Conservation (phyloP, 2,329 filamentous ascomycete species). For the Neonectria punicea region DNA sequence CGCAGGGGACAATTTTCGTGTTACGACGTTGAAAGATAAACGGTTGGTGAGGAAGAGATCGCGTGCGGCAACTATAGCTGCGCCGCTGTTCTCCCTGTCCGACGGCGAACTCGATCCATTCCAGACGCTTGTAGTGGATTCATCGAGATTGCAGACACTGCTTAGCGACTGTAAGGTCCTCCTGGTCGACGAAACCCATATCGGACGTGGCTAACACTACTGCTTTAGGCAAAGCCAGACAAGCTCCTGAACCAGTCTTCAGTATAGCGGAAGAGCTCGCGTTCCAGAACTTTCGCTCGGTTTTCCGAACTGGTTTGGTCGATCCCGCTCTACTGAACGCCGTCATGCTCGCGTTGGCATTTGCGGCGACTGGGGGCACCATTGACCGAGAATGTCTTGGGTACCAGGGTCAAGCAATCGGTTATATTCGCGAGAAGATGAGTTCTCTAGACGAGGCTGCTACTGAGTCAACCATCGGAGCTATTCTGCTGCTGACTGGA, state of each 20-base stretch:
- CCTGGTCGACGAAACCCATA: no score
- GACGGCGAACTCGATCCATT: slow-evolving; percentile 23
- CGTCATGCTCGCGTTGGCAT: slow-evolving; percentile 52
- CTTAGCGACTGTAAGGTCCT: slow-evolving; percentile 23
- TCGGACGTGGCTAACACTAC: fast-evolving
- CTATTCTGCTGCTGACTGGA: slow-evolving; percentile 55
- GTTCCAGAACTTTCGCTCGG: slow-evolving; percentile 50
- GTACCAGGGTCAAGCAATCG: slow-evolving; percentile 49
- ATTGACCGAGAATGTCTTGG: slow-evolving; percentile 48
- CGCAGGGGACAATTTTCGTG: slow-evolving; percentile 22
- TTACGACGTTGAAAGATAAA: neutral
- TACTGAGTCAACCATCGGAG: slow-evolving; percentile 52
- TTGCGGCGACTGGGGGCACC: slow-evolving; percentile 39
- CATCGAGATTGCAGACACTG: slow-evolving; percentile 18
- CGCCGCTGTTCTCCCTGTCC: neutral
- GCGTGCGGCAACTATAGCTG: fast-evolving
- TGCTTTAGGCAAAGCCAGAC: slow-evolving; percentile 35
- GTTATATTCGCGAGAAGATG: slow-evolving; percentile 49
- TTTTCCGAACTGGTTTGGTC: slow-evolving; percentile 47
- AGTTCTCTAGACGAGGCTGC: slow-evolving; percentile 37
- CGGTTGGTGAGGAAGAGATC: fast-evolving
- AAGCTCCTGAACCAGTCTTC: slow-evolving; percentile 49
- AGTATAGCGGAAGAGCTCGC: slow-evolving; percentile 50
- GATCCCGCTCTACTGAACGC: slow-evolving; percentile 53
- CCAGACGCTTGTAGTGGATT: slow-evolving; percentile 24